Conservation (phyloP, 768 basidiomycete species). For the Inosperma sp. region DNA sequence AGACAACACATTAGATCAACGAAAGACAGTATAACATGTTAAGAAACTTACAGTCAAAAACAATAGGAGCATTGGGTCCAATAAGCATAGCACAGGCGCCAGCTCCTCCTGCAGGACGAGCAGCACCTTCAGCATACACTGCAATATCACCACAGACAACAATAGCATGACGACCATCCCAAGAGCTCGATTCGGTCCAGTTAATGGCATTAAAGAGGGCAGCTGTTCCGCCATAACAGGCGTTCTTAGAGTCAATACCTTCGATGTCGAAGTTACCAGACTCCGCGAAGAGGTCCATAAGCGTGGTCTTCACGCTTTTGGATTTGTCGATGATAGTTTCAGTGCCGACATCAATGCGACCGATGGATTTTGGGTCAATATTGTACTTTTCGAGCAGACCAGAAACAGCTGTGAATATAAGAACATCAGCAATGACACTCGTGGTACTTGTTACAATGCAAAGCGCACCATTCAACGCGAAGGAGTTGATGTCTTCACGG, state of each 20-base stretch:
- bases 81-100: conserved; percentile 94
- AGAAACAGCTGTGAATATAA: conserved; percentile 59
- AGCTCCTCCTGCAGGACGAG: conserved; percentile 94
- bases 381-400: conserved; percentile 91
- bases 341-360: conserved; percentile 96
- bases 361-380: conserved; percentile 94
- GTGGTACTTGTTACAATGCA: not conserved
- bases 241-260: conserved; percentile 98
- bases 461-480: conserved; percentile 81
- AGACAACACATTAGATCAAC: conserved; percentile 5
- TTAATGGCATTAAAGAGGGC: conserved; percentile 98
- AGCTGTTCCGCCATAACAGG: conserved; percentile 98
- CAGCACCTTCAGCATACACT: conserved; percentile 93
- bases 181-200: conserved; percentile 94
- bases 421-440: conserved; percentile 7
- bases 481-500: conserved; percentile 98
- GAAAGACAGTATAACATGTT: conserved; percentile 3
- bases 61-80: conserved; percentile 92
- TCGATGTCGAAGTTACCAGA: conserved; percentile 96
- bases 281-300: conserved; percentile 96
- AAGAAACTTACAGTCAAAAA: conserved; percentile 80
- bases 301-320: conserved; percentile 95
- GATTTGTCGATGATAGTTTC: conserved; percentile 99
- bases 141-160: conserved; percentile 97
- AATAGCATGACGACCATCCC: conserved; percentile 97